These are phyloP conservation scores for Calycina marina DNA, from an alignment of 2,329 filamentous ascomycete genomes.

Conservation along the genomic window DNA sequence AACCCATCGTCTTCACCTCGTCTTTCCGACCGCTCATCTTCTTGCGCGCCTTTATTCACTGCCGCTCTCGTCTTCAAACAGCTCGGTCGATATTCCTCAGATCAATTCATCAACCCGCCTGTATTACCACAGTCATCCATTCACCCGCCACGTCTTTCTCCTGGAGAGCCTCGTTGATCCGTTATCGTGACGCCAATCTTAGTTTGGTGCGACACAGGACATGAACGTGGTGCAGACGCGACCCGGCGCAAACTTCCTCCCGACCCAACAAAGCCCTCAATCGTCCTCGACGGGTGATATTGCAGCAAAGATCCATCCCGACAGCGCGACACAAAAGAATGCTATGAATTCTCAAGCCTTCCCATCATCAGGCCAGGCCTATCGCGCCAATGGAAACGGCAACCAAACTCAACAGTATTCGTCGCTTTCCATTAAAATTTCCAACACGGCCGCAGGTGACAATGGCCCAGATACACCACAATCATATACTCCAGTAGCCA, in stretches of 20 bases:
- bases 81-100: neutral
- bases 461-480: slow-evolving; percentile 11
- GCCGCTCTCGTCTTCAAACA: neutral
- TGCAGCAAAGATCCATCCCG: slow-evolving; percentile 11
- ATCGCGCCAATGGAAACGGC: slow-evolving; percentile 19
- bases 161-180: slow-evolving; percentile 1
- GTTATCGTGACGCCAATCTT: slow-evolving; percentile 5
- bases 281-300: slow-evolving; percentile 11
- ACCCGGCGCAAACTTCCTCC: slow-evolving; percentile 10
- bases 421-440: slow-evolving; percentile 20
- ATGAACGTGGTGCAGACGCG: slow-evolving; percentile 14
- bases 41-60: neutral
- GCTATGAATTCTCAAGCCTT: slow-evolving; percentile 23
- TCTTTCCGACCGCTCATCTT: neutral
- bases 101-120: too few species aligned
- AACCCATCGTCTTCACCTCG: neutral
- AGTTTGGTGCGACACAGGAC: slow-evolving; percentile 13
- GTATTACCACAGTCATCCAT: too few species aligned
- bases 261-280: slow-evolving; percentile 8
- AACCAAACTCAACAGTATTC: slow-evolving; percentile 19
- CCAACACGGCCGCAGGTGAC: slow-evolving; percentile 19
- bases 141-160: neutral
- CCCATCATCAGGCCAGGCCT: slow-evolving; percentile 20
- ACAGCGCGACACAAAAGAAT: slow-evolving; percentile 18
- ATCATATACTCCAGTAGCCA: slow-evolving; percentile 9